Evolutionary conservation across 805 yeast species (phyloP).

Genomic region (Lachancea thermotolerans): DNA sequence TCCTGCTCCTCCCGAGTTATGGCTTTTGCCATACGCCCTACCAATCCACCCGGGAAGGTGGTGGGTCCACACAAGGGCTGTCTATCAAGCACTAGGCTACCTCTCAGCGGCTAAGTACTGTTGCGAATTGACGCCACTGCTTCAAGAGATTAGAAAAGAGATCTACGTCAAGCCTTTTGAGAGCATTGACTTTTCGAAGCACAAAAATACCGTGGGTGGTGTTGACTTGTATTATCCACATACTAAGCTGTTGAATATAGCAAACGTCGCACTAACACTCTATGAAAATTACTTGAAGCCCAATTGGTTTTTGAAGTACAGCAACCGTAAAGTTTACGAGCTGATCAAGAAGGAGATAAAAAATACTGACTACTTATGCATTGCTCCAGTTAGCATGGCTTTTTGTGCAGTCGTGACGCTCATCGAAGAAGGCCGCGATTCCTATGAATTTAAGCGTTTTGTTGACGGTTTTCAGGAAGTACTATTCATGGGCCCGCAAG

Average conservation of each 20-base stretch:
- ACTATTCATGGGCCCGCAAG: slow-evolving; percentile 79
- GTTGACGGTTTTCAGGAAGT: slow-evolving; percentile 64
- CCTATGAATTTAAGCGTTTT: slow-evolving; percentile 51
- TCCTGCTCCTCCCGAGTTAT: slow-evolving; percentile 95
- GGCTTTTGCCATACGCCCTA: slow-evolving; percentile 73
- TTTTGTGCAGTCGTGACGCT: slow-evolving; percentile 69
- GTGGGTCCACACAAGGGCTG: slow-evolving; percentile 98
- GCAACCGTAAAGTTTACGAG: slow-evolving; percentile 50
- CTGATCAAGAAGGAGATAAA: slow-evolving; percentile 64
- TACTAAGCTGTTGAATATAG: slow-evolving; percentile 52
- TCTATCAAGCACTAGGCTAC: slow-evolving; percentile 83
- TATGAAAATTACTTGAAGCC: slow-evolving; percentile 79
- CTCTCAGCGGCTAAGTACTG: slow-evolving; percentile 49
- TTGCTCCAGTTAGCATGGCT: slow-evolving; percentile 92
- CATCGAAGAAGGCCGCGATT: slow-evolving; percentile 62
- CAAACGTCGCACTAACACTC: slow-evolving; percentile 50
- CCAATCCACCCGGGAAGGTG: slow-evolving; percentile 93
- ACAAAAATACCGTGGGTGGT: slow-evolving; percentile 83
- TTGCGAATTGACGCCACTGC: slow-evolving; percentile 57
- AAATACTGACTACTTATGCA: slow-evolving; percentile 76
- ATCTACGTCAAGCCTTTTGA: slow-evolving; percentile 65
- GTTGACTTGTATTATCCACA: slow-evolving; percentile 94
- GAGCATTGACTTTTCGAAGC: slow-evolving; percentile 55
- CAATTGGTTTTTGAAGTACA: slow-evolving; percentile 50
- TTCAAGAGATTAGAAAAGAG: slow-evolving; percentile 64